Evolutionary conservation across 1,284 basidiomycete genomes (phyloP).

Genomic region (Ganoderma sp.): DNA sequence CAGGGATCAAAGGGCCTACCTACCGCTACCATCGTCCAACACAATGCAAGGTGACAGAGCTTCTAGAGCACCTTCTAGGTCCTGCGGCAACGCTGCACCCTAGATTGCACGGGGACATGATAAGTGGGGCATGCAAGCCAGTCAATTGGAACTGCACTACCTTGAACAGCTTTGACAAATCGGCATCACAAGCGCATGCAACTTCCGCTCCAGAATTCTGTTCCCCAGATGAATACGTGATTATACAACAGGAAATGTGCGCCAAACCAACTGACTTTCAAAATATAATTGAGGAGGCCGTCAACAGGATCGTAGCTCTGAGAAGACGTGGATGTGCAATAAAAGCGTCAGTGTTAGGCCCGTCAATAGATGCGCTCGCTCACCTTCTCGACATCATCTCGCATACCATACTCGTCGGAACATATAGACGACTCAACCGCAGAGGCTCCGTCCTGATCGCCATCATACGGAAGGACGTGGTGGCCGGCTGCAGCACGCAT

Average conservation of each 20-base stretch:
- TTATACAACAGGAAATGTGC: no score
- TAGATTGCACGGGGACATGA: no score
- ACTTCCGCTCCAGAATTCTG: neutral
- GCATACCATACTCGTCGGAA: neutral
- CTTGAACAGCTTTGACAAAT: neutral
- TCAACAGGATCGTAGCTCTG: constrained; percentile 1
- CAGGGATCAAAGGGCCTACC: no score
- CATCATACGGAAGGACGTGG: neutral
- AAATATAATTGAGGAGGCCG: neutral
- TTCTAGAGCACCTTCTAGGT: no score
- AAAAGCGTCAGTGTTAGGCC: neutral
- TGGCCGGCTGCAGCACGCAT: constrained; percentile 12
- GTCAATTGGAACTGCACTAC: neutral
- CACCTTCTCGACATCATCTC: neutral
- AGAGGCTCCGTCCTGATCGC: neutral
- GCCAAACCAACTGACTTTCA: neutral
- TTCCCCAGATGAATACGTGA: neutral
- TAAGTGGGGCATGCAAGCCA: no score
- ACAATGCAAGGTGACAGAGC: no score
- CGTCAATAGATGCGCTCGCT: neutral
- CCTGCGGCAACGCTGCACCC: no score
- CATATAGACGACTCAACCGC: neutral
- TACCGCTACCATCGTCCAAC: no score
- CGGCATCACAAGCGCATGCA: neutral
- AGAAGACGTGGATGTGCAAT: neutral